These are phyloP conservation scores for Hordeum vulgare DNA, from an alignment of 176 grass and related monocot genomes.

Conservation along the genomic window DNA sequence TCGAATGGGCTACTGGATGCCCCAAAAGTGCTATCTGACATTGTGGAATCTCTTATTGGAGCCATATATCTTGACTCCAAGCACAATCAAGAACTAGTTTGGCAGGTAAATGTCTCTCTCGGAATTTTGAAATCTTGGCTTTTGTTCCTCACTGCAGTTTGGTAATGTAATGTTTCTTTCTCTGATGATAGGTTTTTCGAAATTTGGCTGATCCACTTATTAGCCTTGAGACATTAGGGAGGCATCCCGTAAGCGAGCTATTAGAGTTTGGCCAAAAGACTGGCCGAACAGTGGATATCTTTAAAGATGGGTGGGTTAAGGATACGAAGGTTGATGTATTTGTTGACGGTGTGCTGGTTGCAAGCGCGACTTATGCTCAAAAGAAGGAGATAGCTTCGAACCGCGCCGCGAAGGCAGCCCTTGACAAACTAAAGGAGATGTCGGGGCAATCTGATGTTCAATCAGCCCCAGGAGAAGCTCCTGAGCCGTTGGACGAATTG, in stretches of 20 bases:
- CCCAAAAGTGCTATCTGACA: slow-evolving; percentile 58
- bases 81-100: slow-evolving; percentile 43
- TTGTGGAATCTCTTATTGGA: slow-evolving; percentile 68
- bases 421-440: slow-evolving; percentile 41
- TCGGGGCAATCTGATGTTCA: not conserved
- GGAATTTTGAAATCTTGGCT: not conserved
- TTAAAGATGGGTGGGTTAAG: slow-evolving; percentile 38
- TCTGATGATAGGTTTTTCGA: slow-evolving; percentile 39
- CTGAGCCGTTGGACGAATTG: not conserved
- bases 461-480: not conserved
- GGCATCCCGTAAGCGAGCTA: slow-evolving; percentile 60
- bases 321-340: slow-evolving; percentile 44
- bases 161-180: not conserved
- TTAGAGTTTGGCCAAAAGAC: slow-evolving; percentile 60
- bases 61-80: slow-evolving; percentile 52
- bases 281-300: slow-evolving; percentile 18
- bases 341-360: slow-evolving; percentile 46
- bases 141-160: not conserved
- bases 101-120: slow-evolving; percentile 30
- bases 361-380: slow-evolving; percentile 26
- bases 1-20: slow-evolving; percentile 63
- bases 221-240: slow-evolving; percentile 46
- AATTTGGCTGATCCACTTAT: slow-evolving; percentile 58
- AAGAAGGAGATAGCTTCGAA: slow-evolving; percentile 77
- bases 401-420: slow-evolving; percentile 44